Percentiles rank a stretch among this genome's conserved stretches.
Conservation (phyloP, 305 asterid genomes). For the Solanum hybrid region DNA sequence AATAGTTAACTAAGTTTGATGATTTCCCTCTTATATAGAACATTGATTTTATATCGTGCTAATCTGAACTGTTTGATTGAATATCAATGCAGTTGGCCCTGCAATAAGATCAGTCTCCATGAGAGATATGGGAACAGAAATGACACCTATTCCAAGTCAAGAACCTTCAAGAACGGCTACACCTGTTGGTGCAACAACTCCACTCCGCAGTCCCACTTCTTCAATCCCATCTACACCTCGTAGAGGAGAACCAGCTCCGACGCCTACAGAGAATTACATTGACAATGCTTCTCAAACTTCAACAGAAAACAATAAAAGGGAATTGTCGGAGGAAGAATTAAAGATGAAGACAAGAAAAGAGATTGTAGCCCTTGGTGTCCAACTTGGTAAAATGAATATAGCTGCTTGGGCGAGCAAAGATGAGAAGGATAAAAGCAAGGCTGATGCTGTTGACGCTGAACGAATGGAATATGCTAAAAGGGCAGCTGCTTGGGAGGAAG, state of each 20-base stretch:
- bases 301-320: slow-evolving; percentile 35
- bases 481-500: slow-evolving; percentile 94
- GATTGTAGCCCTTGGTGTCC: slow-evolving; percentile 86
- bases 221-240: slow-evolving; percentile 90
- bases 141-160: slow-evolving; percentile 98
- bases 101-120: slow-evolving; percentile 83
- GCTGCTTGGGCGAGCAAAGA: slow-evolving; percentile 99
- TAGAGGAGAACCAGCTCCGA: slow-evolving; percentile 65
- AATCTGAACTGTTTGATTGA: neutral
- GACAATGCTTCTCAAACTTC: slow-evolving; percentile 18
- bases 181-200: slow-evolving; percentile 75
- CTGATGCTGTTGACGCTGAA: slow-evolving; percentile 22
- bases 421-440: slow-evolving; percentile 37
- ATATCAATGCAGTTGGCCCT: slow-evolving; percentile 27
- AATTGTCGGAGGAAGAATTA: slow-evolving; percentile 67
- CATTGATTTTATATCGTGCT: neutral
- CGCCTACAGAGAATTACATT: slow-evolving; percentile 34
- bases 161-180: slow-evolving; percentile 90
- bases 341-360: slow-evolving; percentile 79
- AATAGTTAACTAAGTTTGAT: neutral
- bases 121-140: slow-evolving; percentile 99
- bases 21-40: neutral
- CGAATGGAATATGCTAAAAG: slow-evolving; percentile 61
- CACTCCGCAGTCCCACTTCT: slow-evolving; percentile 80
- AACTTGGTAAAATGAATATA: slow-evolving; percentile 88